Evolutionary conservation across 495 filamentous ascomycete species (phyloP).

Genomic region (Aspergillus steynii): DNA sequence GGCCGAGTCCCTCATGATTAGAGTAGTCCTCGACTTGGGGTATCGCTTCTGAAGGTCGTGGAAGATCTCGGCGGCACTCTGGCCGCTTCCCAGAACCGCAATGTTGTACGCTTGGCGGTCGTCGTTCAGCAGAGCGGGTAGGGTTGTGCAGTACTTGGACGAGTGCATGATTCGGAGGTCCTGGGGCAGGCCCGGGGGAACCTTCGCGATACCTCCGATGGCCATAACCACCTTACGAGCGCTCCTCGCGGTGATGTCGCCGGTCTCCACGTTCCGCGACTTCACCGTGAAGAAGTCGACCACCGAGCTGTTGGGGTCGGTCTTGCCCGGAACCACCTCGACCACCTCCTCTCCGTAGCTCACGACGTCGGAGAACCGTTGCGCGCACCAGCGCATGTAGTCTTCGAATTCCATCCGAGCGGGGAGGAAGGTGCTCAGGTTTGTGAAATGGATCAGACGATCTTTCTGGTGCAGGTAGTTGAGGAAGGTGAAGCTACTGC

Average conservation of each 20-base stretch:
- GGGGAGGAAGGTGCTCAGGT: slow-evolving; percentile 85
- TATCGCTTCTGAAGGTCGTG: slow-evolving; percentile 81
- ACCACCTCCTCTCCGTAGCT: slow-evolving; percentile 76
- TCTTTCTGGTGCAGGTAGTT: slow-evolving; percentile 84
- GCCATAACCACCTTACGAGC: slow-evolving; percentile 86
- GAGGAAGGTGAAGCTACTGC: slow-evolving; percentile 90
- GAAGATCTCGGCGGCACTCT: slow-evolving; percentile 95
- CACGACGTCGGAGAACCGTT: slow-evolving; percentile 76
- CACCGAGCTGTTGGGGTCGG: slow-evolving; percentile 29
- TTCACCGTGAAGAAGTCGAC: slow-evolving; percentile 57
- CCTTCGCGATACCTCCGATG: slow-evolving; percentile 74
- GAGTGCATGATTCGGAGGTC: slow-evolving; percentile 80
- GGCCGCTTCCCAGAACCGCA: slow-evolving; percentile 83
- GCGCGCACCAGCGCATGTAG: slow-evolving; percentile 91
- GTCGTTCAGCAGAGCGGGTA: slow-evolving; percentile 62
- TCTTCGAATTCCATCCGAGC: slow-evolving; percentile 89
- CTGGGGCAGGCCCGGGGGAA: slow-evolving; percentile 67
- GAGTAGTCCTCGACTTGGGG: slow-evolving; percentile 70
- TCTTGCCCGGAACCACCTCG: slow-evolving; percentile 46
- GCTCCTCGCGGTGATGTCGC: slow-evolving; percentile 50
- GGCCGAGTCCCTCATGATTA: slow-evolving; percentile 78
- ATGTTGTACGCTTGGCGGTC: slow-evolving; percentile 61
- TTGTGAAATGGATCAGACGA: slow-evolving; percentile 84
- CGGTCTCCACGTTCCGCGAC: slow-evolving; percentile 53
- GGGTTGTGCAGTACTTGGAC: slow-evolving; percentile 72